Base-by-base conservation (phyloP, 331 rosid species). In the Telfairia occidentalis region DNA sequence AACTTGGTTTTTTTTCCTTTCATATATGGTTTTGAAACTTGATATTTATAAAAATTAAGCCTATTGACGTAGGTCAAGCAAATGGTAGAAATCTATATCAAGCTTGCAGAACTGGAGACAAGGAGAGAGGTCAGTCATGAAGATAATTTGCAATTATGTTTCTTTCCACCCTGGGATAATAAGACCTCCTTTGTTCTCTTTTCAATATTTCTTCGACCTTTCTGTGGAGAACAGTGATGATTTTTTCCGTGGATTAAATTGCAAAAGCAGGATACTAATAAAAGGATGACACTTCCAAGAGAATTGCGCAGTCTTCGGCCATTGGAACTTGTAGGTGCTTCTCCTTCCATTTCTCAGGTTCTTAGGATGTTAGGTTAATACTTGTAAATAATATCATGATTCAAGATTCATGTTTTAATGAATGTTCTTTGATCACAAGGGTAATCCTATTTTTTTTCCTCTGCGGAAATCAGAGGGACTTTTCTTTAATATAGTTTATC, bases 11-110 rank as follows among this genome's bases (percentile, higher is more conserved):
- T 37, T 52, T 48, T 64, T n/a, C n/a, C 46, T 50, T 34, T 58
- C 5, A 5, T 53, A 67, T 48, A 70, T 53, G 35, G 52, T n/a
- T 15, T 24, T 70, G 34, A 32, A 29, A 50, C 45, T 70, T 80
- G 46, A 60, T n/a, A 21, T 26, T 7, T 54, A 73, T 61, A 64
- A 42, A 66, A 46, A 48, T 18, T 28, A 45, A 28, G 38, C 57
- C 11, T 70, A 16, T 28, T 26, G 28, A 70, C 58, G 8, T 70
- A 93, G 98, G 92, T 87, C 89, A 91, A 85, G 80, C 96, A 89
- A 86, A 88, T 93, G 98, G 98, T 93, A 77, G 98, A 93, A 87
- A 88, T 93, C 75, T 93, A 93, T 82, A 91, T 93, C 83, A 91
- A 81, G 84, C 98, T 93, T 81, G 98, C 98, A 1, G 98, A 93